Evolutionary conservation across 2,329 filamentous ascomycete genomes (phyloP), one percentile per base, ranked within the genome.

Genomic region (Diplocarpon mali): DNA sequence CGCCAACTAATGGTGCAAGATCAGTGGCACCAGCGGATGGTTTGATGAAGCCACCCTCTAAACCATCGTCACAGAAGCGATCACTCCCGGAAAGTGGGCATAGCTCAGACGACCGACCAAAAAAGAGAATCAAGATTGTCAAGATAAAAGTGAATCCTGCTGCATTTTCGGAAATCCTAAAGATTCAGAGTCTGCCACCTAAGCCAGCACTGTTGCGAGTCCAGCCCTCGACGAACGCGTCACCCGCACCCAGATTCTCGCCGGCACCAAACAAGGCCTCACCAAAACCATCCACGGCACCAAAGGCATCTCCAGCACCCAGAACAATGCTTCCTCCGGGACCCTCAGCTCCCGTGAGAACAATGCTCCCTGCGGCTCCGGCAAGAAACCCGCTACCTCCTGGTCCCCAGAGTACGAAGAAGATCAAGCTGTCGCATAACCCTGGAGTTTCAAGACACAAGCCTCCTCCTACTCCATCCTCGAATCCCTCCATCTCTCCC

Each of bases 121-220:
- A 35, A 43, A 35, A 42, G 44, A 48, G 34, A 43, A 38, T 15
- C 13, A 40, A 39, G 41, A 46, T 48, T n/a, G 15, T 46, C 29
- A 47, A 38, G 27, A 37, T 48, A 15, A 16, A 9, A 31, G 11
- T 37, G 15, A 16, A 34, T 14, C 14, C 36, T 31, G 7, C 15
- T 29, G 14, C 38, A 45, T 31, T 28, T 13, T 14, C 13, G 27
- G 12, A 57, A 52, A 36, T 31, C 57, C 35, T 41, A 15, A 27
- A 46, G 13, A 60, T 61, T 39, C 28, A 51, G 30, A 43, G 46
- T 8, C 30, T 24, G 5, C 44, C 53, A 20, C 55, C 53, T 12
- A 53, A 54, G 15, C 55, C 55, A 34, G 34, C 43, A 10, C 40
- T 39, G 16, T 34, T 40, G 28, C 46, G 47, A 30, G 27, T 43